phyloP scores from a whole-genome alignment of 1,139 yeast genomes.

The Suhomyces anneliseae region DNA sequence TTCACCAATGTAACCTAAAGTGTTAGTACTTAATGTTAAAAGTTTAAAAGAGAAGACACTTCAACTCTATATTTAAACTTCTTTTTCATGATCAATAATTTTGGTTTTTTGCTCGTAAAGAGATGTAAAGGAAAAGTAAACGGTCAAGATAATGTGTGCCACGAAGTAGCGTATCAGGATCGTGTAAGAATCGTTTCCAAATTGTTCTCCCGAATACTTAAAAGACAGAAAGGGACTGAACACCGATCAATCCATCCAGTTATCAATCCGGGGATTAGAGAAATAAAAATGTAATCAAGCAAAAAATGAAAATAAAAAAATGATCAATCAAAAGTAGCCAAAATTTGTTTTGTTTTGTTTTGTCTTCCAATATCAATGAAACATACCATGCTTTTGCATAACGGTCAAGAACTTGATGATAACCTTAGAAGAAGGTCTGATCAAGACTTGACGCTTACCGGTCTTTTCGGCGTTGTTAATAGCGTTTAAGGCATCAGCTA shows the following conservation, averaged over 20 bases:
- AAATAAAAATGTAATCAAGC: constrained; percentile 1
- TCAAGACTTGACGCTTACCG: constrained; percentile 98
- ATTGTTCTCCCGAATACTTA: constrained; percentile 89
- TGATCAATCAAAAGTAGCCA: background rate
- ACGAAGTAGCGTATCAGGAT: constrained; percentile 32
- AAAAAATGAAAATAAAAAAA: background rate
- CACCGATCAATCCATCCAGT: constrained; percentile 95
- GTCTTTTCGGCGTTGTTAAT: constrained; percentile 99
- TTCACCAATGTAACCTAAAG: constrained; percentile 88
- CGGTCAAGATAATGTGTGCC: constrained; percentile 42
- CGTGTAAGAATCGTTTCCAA: constrained; percentile 83
- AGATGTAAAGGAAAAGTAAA: constrained; percentile 77
- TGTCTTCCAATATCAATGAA: background rate
- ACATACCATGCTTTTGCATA: constrained; percentile 86
- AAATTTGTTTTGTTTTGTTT: background rate
- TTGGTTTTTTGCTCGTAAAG: background rate
- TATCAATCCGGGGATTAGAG: constrained; percentile 74
- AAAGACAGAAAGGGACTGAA: constrained; percentile 94
- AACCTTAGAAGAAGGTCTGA: constrained; percentile 99
- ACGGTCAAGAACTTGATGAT: constrained; percentile 95
- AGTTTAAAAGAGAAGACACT: background rate
- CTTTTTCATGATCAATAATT: too few species aligned
- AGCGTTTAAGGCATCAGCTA: constrained; percentile 98
- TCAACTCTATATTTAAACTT: background rate
- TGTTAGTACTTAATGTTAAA: constrained; percentile 21